These are phyloP conservation scores for Hyaloscypha finlandica DNA, from an alignment of 495 filamentous ascomycete genomes.

Conservation along the genomic window DNA sequence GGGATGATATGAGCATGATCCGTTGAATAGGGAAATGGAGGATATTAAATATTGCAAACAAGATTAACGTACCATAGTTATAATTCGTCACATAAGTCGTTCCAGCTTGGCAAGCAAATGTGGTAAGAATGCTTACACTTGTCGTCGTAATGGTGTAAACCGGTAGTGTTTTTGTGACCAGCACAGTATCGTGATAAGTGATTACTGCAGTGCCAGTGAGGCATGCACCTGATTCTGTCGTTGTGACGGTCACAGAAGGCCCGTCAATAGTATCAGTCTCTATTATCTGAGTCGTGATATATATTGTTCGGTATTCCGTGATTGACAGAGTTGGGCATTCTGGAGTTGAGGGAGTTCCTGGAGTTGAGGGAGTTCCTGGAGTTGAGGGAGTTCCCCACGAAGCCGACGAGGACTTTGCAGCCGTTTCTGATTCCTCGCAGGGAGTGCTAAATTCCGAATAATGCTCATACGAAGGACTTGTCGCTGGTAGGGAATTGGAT, in stretches of 20 bases:
- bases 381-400: not conserved
- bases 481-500: not conserved
- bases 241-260: not conserved
- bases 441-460: not conserved
- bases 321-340: not conserved
- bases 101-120: conserved; percentile 22
- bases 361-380: not conserved
- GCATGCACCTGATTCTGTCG: not conserved
- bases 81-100: conserved; percentile 24
- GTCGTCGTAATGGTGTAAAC: not conserved
- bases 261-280: not conserved
- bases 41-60: not conserved
- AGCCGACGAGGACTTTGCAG: not conserved
- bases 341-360: not conserved
- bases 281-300: conserved; percentile 3
- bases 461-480: not conserved
- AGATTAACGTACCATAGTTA: conserved; percentile 10
- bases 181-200: not conserved
- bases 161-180: not conserved
- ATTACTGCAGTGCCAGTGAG: not conserved
- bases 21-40: not conserved
- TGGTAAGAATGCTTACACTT: not conserved
- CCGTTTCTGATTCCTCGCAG: conserved; percentile 1
- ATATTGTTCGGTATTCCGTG: not conserved
- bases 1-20: not conserved